Evolutionary conservation across 345 rosid species (phyloP), one percentile per base, ranked within the genome.

Genomic region (Cochlearia excelsa): DNA sequence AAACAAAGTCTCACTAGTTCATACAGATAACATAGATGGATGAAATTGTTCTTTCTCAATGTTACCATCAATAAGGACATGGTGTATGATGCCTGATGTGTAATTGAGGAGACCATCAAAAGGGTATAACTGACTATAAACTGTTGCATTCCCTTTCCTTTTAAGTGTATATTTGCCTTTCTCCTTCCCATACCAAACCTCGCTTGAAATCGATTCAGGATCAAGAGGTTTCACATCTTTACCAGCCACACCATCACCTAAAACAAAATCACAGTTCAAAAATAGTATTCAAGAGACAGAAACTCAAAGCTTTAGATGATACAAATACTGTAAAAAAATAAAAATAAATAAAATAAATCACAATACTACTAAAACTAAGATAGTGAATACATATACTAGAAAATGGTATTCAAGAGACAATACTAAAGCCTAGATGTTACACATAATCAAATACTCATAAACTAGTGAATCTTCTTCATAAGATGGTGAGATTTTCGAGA

Each of bases 31-130:
- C 3, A 31, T 11, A 46, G 46, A 61, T 46, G 23, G 6, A 46
- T 31, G 43, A 34, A 10, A 10, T 16, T 1, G 27, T 4, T 49
- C 1, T 40, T 11, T 49, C 4, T 44, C 9, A 4, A 23, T 9
- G n/a, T 23, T 63, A 87, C 95, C 95, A 34, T 79, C 73, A 30
- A 88, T 79, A 66, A 74, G 78, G 8, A 84, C 96, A 74, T 84
- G 96, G 73, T 91, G 95, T 67, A 85, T 86, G 79, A 86, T 82
- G 57, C 84, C 85, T 34, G 96, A 88, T 1, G 95, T 88, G 70
- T 88, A 88, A 66, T 91, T 91, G 54, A 70, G 46, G 30, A 88
- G 90, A 10, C 92, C 98, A 66, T 84, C 70, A 52, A 85, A 91
- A 0, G 96, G 88, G 66, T 85, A 91, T 49, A 88, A 74, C 30